Percentiles rank a stretch among this genome's conserved stretches.
These are phyloP conservation scores for Aspergillus sp. DNA, from an alignment of 2,329 filamentous ascomycete genomes.

Conservation along the genomic window DNA sequence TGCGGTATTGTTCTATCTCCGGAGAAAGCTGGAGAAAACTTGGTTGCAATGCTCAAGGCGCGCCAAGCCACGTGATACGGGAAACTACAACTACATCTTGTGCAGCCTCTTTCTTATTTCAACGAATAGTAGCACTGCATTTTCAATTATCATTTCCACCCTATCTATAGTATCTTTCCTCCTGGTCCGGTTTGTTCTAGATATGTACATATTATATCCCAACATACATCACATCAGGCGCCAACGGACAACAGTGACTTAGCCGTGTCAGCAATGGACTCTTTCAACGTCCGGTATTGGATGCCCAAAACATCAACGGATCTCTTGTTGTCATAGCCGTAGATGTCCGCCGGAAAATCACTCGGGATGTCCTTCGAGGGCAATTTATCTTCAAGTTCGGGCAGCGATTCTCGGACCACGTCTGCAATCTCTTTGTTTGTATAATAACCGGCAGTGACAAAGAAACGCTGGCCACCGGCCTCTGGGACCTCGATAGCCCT, in stretches of 20 bases:
- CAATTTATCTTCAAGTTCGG: conserved; percentile 44
- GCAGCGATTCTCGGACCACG: conserved; percentile 45
- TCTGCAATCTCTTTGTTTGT: conserved; percentile 47
- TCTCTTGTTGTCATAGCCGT: conserved; percentile 41
- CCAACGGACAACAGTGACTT: conserved; percentile 38
- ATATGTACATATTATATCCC: neutral
- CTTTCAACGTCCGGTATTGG: conserved; percentile 42
- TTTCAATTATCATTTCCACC: neutral
- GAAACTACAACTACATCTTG: conserved; percentile 15
- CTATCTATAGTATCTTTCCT: neutral
- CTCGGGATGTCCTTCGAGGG: conserved; percentile 38
- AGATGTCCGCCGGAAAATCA: conserved; percentile 34
- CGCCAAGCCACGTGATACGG: conserved; percentile 31
- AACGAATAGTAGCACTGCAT: neutral
- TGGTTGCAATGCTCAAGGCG: conserved; percentile 25
- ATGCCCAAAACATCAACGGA: conserved; percentile 46
- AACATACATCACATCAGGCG: conserved; percentile 20
- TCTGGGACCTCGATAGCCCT: conserved; percentile 49
- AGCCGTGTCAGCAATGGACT: conserved; percentile 42
- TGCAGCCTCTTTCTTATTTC: conserved; percentile 17
- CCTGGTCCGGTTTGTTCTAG: neutral
- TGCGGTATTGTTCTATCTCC: conserved; percentile 16
- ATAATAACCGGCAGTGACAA: conserved; percentile 44
- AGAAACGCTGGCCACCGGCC: conserved; percentile 50
- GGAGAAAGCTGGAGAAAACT: conserved; percentile 35